These are phyloP conservation scores for Chlorella sp. DNA, from an alignment of 139 green algal genomes.

Conservation along the genomic window DNA sequence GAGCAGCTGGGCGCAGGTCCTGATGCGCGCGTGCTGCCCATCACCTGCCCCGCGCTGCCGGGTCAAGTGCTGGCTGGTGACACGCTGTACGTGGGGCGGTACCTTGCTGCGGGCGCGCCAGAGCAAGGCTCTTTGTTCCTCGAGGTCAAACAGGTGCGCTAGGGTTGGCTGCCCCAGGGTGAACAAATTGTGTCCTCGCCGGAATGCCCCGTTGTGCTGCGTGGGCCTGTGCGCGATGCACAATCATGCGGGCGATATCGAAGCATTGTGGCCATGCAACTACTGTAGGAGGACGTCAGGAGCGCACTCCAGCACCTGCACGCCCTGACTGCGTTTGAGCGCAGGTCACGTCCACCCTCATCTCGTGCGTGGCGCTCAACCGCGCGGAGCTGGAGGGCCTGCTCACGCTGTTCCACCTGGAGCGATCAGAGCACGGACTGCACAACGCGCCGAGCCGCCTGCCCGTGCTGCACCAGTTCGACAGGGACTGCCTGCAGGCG, in stretches of 20 bases:
- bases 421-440: slow-evolving; percentile 35
- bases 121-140: slow-evolving; percentile 74
- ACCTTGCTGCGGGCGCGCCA: slow-evolving; percentile 70
- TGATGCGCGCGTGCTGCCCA: no score
- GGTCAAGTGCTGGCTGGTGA: slow-evolving; percentile 58
- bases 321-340: no score
- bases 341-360: slow-evolving; percentile 12
- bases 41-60: no score
- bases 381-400: slow-evolving; percentile 71
- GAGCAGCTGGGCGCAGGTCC: no score
- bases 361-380: slow-evolving; percentile 64
- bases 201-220: slow-evolving; percentile 8
- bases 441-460: slow-evolving; percentile 58
- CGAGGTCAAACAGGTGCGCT: slow-evolving; percentile 36
- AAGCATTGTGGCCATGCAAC: no score
- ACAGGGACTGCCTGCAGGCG: slow-evolving; percentile 30
- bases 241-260: no score
- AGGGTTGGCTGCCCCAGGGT: no score
- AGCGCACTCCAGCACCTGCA: no score
- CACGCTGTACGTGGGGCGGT: slow-evolving; percentile 78
- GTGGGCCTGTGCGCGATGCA: no score
- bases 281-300: no score
- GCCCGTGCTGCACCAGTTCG: slow-evolving; percentile 48
- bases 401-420: slow-evolving; percentile 84
- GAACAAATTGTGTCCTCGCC: no score